Evolutionary conservation across 192 early-diverging fungal genomes (phyloP), one percentile per base, ranked within the genome.

Genomic region (Coemansia sp.): DNA sequence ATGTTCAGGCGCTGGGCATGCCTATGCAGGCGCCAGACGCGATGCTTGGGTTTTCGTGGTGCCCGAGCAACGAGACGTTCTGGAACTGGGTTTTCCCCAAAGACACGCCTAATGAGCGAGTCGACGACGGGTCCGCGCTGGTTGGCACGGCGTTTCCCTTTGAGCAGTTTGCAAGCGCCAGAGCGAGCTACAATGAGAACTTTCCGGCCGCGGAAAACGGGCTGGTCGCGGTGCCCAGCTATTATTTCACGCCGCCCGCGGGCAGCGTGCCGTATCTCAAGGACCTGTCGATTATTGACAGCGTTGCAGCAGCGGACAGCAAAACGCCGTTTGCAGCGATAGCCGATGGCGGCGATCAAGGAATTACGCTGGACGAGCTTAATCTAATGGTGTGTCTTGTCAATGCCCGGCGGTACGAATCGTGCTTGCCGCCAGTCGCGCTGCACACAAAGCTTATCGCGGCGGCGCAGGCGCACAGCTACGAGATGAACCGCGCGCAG

Each of bases 391-490:
- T 59, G 12, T 69, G 69, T 31, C 45, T 77, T 28, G 47, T 77
- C 48, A 82, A 82, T 45, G 54, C 73, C 3, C 70, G 60, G 9
- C 74, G 80, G 52, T 61, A 69, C 30, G 43, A 49, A 4, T 62
- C 73, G 25, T 71, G 80, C 24, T 29, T 73, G 23, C 56, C 62
- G 31, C 80, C 80, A 0, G 28, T 82, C 29, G 71, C 66, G 0
- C 56, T 77, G 22, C 58, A 72, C 21, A 38, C 56, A 10, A 50
- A 69, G 44, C 65, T 82, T 2, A 68, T 67, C 43, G 58, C 61
- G 0, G 50, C 74, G 0, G 74, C 80, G 7, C 69, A 77, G 55
- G 53, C 67, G 21, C 80, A 82, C 58, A 77, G 73, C 59, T 69
- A 77, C 54, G 71, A 67, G 54, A 70, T 73, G 61, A 75, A 75